Base-by-base conservation (phyloP, 345 rosid genomes). In the Brassica nigra region DNA sequence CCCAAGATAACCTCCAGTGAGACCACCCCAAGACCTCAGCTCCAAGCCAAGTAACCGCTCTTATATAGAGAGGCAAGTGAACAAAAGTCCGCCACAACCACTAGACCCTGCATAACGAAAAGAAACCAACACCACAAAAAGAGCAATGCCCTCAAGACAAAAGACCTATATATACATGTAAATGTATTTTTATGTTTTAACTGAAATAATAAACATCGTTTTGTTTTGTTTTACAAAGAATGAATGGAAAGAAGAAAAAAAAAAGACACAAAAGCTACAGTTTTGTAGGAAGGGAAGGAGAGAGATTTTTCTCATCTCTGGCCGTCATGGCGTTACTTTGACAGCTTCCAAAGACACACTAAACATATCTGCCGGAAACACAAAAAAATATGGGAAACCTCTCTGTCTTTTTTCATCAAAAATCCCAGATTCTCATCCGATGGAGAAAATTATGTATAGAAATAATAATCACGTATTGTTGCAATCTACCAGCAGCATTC, bases 271-370 rank as follows among this genome's bases (percentile, higher is more conserved):
- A 6, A 42, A 73, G 58, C 78, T 73, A 67, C 10, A 34, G 58
- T 44, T 64, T 74, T 74, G 65, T 49, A 54, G 59, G 59, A 54
- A 54, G 59, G 74, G 78, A 79, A 67, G 78, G 63, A 67, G 78
- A 42, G 10, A 54, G 70, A 34, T 33, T 55, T 16, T 34, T 12
- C 65, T 62, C 36, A 63, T 69, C 72, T 80, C 64, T 70, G 75
- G 71, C 63, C 65, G 79, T 28, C 83, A 68, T 68, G 83, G 78
- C 83, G 66, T 80, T 73, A 72, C 49, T 49, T 59, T 61, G 78
- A 69, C 83, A 62, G 71, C 57, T 64, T 74, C 63, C 78, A 64
- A 78, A 66, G 18, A 78, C 33, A 76, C 66, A 18, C 72, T 72
- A 62, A 66, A 78, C 37, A 59, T 67, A 61, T 74, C 75, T 64